Evolutionary conservation across 2,329 filamentous ascomycete species (phyloP).

Genomic region (Nannizziopsis barbatae): DNA sequence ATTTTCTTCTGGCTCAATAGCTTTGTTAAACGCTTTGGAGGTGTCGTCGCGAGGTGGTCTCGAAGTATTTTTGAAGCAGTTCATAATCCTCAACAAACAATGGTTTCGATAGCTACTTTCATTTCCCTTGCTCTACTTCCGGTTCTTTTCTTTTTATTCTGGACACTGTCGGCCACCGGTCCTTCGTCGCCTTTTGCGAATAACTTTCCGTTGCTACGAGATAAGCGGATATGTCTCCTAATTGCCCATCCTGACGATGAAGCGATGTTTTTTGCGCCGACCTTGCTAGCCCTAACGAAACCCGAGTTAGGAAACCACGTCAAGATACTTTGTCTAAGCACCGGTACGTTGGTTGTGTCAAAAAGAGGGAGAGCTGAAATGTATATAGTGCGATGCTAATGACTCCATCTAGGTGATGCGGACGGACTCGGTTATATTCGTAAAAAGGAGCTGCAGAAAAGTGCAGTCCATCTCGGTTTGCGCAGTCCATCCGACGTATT

Average conservation of each 20-base stretch:
- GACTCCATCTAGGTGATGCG: constrained; percentile 55
- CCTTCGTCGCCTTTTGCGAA: constrained; percentile 29
- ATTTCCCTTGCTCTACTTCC: constrained; percentile 27
- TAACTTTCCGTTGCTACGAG: constrained; percentile 51
- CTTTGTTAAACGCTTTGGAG: background rate
- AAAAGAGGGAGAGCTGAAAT: background rate
- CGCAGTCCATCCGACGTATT: constrained; percentile 66
- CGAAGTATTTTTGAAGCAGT: background rate
- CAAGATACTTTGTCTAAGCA: constrained; percentile 87
- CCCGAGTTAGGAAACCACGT: constrained; percentile 77
- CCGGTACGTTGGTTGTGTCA: constrained; percentile 43
- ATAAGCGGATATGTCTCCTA: constrained; percentile 80
- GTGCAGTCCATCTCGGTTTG: constrained; percentile 65
- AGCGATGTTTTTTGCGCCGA: constrained; percentile 97
- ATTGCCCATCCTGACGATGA: constrained; percentile 98
- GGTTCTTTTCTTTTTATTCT: constrained; percentile 35
- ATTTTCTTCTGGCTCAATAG: background rate
- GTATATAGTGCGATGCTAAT: background rate
- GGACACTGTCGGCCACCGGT: constrained; percentile 32
- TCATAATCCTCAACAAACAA: background rate
- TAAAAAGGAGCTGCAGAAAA: constrained; percentile 72
- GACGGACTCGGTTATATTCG: constrained; percentile 76
- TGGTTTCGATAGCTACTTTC: constrained; percentile 12
- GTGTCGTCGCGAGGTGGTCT: background rate
- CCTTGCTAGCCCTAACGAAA: constrained; percentile 69